Evolutionary conservation across 768 basidiomycete species (phyloP), one percentile per base, ranked within the genome.

Genomic region (Omphalotus guepiniiformis): DNA sequence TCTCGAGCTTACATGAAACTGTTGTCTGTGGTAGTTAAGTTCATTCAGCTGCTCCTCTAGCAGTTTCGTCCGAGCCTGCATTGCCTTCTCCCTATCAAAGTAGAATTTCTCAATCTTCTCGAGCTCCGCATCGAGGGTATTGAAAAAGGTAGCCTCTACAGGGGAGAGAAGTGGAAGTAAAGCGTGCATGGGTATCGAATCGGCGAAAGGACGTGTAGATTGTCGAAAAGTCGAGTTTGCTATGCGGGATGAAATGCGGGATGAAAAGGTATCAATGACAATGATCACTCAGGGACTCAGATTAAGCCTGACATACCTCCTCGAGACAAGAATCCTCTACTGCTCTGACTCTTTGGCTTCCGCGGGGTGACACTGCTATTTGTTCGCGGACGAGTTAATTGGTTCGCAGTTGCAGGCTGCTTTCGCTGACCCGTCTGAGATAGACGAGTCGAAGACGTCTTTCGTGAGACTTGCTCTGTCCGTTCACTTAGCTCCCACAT

Each of bases 81-180:
- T 83, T 65, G 76, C 82, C 38, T 72, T 73, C 66, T 82, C 93
- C 23, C 83, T 75, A 21, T 78, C 80, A 4, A 76, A 57, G 61
- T 90, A 98, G 63, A 99, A 99, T 1, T 69, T 66, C 50, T 89
- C 88, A 11, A 97, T 80, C 63, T 95, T 96, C 18, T 85, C 80
- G 2, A 97, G 70, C 60, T 99, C 85, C 1, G 60, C 60, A 54
- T 96, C 88, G 6, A 97, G 72, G 19, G 80, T 71, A 2, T 79
- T 73, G 50, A 98, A 89, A 68, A 96, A 98, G 5, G 71, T 71
- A 25, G 66, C 58, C 58, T 94, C 86, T 19, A 74, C 66, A 0
- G 79, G 71, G 11, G 81, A 73, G 16, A 93, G 69, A 8, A 73
- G 63, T 4, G 75, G 70, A 15, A 87, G 60, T 21, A 88, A 63